phyloP scores from a whole-genome alignment of 23 red algal genomes.

The Gracilaria domingensis region DNA sequence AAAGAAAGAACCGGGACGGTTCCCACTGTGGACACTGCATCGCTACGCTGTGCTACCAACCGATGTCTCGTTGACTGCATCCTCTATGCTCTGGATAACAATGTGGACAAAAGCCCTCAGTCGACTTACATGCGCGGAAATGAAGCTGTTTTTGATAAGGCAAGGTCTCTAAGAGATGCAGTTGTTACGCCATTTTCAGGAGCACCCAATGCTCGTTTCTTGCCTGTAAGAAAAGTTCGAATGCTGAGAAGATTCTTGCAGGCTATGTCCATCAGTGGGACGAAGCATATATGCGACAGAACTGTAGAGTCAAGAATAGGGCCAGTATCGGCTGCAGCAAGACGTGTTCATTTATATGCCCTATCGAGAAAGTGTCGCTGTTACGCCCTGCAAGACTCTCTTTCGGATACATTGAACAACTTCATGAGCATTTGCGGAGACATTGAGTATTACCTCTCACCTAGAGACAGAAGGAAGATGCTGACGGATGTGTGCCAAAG shows the following conservation, averaged over 20 bases:
- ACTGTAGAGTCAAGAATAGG: conserved; percentile 13
- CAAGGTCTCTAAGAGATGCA: neutral
- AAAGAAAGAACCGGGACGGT: neutral
- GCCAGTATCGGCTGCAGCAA: neutral
- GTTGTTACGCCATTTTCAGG: neutral
- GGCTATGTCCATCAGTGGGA: too few relatives aligned
- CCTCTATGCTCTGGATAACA: neutral
- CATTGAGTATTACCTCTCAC: too few relatives aligned
- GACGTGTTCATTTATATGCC: neutral
- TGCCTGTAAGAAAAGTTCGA: neutral
- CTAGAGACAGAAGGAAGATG: neutral
- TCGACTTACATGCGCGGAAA: neutral
- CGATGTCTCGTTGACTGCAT: neutral
- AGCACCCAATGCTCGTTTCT: neutral
- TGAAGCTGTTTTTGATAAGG: neutral
- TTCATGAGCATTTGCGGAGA: too few relatives aligned
- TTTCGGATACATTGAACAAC: neutral
- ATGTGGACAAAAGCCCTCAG: neutral
- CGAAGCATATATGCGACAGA: neutral
- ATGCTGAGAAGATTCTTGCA: neutral
- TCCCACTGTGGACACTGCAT: neutral
- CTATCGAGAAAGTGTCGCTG: neutral
- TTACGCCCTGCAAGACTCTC: neutral
- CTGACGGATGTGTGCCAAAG: neutral
- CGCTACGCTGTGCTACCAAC: neutral